Percentiles rank a stretch among this genome's conserved stretches.
Evolutionary conservation across 192 early-diverging fungal species (phyloP).

Genomic region (Coemansia sp.): DNA sequence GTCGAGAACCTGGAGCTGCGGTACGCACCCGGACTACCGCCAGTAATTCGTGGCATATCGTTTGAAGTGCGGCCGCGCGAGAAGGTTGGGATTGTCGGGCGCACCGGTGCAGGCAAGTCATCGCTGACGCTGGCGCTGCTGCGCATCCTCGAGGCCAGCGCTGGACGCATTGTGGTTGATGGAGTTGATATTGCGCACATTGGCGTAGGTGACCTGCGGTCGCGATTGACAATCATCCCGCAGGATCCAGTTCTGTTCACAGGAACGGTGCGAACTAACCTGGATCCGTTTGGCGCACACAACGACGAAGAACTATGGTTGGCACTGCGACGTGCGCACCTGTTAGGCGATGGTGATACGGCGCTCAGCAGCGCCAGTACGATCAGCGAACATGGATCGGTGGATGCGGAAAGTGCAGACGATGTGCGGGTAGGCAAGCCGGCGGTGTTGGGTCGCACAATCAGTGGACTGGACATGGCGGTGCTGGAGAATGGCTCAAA

Average conservation of each 20-base stretch:
- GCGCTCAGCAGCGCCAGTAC: slow-evolving; percentile 16
- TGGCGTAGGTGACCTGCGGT: slow-evolving; percentile 74
- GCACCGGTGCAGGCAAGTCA: slow-evolving; percentile 81
- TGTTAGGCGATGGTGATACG: slow-evolving; percentile 25
- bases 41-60: slow-evolving; percentile 70
- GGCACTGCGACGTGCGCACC: slow-evolving; percentile 46
- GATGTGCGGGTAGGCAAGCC: background rate
- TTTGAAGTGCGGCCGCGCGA: slow-evolving; percentile 68
- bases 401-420: slow-evolving; percentile 3
- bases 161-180: slow-evolving; percentile 71
- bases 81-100: slow-evolving; percentile 88
- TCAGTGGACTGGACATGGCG: slow-evolving; percentile 38
- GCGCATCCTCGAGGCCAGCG: slow-evolving; percentile 70
- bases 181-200: slow-evolving; percentile 73
- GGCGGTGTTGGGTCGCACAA: slow-evolving; percentile 32
- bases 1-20: slow-evolving; percentile 67
- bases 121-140: slow-evolving; percentile 71
- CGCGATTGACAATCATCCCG: slow-evolving; percentile 79
- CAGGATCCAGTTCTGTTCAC: slow-evolving; percentile 82
- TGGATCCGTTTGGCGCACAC: slow-evolving; percentile 81
- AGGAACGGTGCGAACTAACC: slow-evolving; percentile 75
- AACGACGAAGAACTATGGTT: slow-evolving; percentile 72
- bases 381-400: slow-evolving; percentile 7
- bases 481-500: slow-evolving; percentile 67
- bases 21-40: slow-evolving; percentile 65